Evolutionary conservation across 139 green algal genomes (phyloP).

Genomic region (Coelastrella sp.): DNA sequence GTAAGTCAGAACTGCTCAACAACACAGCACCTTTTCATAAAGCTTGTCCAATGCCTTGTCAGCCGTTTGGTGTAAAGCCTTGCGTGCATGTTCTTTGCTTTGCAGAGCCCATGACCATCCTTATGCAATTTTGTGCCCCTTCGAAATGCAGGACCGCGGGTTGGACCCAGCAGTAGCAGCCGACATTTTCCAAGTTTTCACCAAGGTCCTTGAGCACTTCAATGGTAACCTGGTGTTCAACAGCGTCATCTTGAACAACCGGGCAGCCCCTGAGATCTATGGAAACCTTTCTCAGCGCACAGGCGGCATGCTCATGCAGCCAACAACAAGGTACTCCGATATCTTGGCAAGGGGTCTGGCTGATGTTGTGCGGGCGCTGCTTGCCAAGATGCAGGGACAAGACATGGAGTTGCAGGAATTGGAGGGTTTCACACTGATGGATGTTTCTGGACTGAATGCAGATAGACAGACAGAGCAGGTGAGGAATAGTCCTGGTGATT

Average conservation of each 20-base stretch:
- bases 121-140: neutral
- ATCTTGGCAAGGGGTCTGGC: neutral
- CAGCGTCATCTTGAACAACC: constrained; percentile 27
- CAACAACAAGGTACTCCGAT: neutral
- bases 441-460: constrained; percentile 3
- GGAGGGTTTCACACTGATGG: constrained; percentile 8
- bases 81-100: too few relatives aligned
- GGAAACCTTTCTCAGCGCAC: constrained; percentile 12
- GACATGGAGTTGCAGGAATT: neutral
- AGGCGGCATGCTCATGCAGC: constrained; percentile 38
- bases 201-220: constrained; percentile 8
- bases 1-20: too few relatives aligned
- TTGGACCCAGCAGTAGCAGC: neutral
- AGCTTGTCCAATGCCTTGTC: too few relatives aligned
- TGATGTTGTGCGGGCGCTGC: constrained; percentile 1
- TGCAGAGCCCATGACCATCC: too few relatives aligned
- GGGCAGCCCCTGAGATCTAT: neutral
- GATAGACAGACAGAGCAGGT: neutral
- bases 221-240: constrained; percentile 13
- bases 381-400: neutral
- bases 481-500: too few relatives aligned
- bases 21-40: too few relatives aligned
- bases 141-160: neutral
- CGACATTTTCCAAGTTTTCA: neutral
- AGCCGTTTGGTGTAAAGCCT: too few relatives aligned